phyloP scores from a whole-genome alignment of 352 stramenopile species.

The Pilasporangium apinafurcum region DNA sequence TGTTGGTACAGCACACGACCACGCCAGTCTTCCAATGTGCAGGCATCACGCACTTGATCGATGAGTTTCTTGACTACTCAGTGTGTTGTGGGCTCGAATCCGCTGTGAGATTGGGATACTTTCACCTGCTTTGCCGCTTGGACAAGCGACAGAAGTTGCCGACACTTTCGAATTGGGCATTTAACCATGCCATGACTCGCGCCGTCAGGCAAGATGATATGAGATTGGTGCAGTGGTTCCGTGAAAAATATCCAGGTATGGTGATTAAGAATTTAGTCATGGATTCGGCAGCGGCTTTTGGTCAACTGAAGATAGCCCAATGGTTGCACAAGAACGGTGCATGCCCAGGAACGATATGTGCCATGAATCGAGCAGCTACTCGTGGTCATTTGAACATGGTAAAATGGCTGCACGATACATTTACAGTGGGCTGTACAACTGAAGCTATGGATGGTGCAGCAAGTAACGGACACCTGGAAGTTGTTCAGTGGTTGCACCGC shows the following conservation, averaged over 20 bases:
- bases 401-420: slow-evolving; percentile 1
- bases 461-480: background rate
- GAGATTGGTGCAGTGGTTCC: slow-evolving; percentile 4
- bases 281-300: slow-evolving; percentile 2
- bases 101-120: no score
- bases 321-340: slow-evolving; percentile 3
- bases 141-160: no score
- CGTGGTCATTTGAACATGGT: background rate
- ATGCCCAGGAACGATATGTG: background rate
- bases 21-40: no score
- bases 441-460: slow-evolving; percentile 2
- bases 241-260: slow-evolving; percentile 1
- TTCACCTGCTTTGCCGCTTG: no score
- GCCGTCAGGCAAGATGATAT: no score
- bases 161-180: no score
- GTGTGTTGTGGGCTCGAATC: no score
- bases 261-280: background rate
- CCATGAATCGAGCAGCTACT: slow-evolving; percentile 1
- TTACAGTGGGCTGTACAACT: slow-evolving; percentile 1
- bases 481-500: background rate
- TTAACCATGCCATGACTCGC: no score
- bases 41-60: no score
- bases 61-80: no score
- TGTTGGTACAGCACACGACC: no score
- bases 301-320: background rate